Evolutionary conservation across 164 flowering plant species (phyloP), one percentile per base, ranked within the genome.

Genomic region (Piper betle): DNA sequence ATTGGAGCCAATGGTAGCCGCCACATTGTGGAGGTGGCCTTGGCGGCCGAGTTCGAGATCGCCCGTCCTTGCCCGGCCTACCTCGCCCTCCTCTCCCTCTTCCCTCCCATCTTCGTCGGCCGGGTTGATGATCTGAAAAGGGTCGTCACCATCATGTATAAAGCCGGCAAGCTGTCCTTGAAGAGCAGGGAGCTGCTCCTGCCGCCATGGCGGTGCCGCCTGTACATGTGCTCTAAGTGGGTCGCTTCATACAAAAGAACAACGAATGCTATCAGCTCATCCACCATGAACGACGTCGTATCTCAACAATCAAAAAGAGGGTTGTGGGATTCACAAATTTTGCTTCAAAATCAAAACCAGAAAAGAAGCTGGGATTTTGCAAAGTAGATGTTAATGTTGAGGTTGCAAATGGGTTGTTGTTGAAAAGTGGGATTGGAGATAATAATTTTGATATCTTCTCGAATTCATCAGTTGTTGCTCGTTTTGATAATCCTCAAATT

Each of bases 161-260:
- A 18, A 0, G 88, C 86, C 1, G 75, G 80, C 5, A 86, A 73
- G 66, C 71, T 60, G 40, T 86, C 98, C 0, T 58, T 91, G 80
- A 84, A 76, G 64, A 70, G 52, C n/a, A 59, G 1, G 42, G 85
- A 69, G 12, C 61, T 91, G 82, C 75, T 66, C 15, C 73, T 88
- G 20, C 86, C 96, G 0, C 98, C 98, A 0, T 91, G 98, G 98
- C 82, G 98, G 68, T 77, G 78, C 39, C 77, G 74, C 17, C 69
- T 75, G 4, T 91, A 84, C 80, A 69, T 87, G 82, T 79, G 76
- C 58, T 71, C 84, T 7, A 91, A 85, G 72, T 91, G 96, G 95
- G 78, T 78, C 55, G 75, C 84, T 2, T 59, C 80, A 0, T 84
- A 81, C 70, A 82, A 73, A 67, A 63, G 98, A 37, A 84, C 92